Conservation (phyloP, 768 basidiomycete genomes). For the Gloeostereum incarnatum region DNA sequence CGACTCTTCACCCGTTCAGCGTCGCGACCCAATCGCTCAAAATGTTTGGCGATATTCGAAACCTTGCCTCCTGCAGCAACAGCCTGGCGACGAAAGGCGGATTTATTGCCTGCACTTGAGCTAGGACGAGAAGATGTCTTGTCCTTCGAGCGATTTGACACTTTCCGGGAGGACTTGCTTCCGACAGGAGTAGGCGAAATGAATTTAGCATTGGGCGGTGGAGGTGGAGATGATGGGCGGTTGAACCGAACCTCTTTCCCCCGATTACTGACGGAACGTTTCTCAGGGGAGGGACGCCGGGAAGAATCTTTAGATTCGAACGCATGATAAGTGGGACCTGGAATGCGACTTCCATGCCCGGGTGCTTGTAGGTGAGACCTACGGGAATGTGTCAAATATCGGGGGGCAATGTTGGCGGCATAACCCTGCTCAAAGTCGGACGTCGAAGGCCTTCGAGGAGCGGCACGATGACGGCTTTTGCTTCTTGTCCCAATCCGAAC, state of each 20-base stretch:
- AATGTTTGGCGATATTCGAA: constrained; percentile 82
- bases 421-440: constrained; percentile 92
- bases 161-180: constrained; percentile 20
- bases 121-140: constrained; percentile 34
- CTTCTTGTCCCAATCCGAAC: constrained; percentile 27
- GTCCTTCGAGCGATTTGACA: constrained; percentile 28
- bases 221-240: constrained; percentile 39
- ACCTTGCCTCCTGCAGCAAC: constrained; percentile 58
- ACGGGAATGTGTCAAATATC: constrained; percentile 50
- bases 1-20: constrained; percentile 66
- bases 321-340: constrained; percentile 37
- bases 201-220: constrained; percentile 20
- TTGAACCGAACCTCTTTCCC: constrained; percentile 30
- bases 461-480: constrained; percentile 40
- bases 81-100: constrained; percentile 45
- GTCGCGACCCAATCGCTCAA: constrained; percentile 75
- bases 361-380: constrained; percentile 28
- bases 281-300: constrained; percentile 67
- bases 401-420: constrained; percentile 84
- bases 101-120: constrained; percentile 32
- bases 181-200: constrained; percentile 15
- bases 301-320: constrained; percentile 54
- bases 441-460: constrained; percentile 45
- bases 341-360: constrained; percentile 33
- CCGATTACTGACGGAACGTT: constrained; percentile 30